Conservation (phyloP, 1,284 basidiomycete species). For the Papiliotrema terrestris region DNA sequence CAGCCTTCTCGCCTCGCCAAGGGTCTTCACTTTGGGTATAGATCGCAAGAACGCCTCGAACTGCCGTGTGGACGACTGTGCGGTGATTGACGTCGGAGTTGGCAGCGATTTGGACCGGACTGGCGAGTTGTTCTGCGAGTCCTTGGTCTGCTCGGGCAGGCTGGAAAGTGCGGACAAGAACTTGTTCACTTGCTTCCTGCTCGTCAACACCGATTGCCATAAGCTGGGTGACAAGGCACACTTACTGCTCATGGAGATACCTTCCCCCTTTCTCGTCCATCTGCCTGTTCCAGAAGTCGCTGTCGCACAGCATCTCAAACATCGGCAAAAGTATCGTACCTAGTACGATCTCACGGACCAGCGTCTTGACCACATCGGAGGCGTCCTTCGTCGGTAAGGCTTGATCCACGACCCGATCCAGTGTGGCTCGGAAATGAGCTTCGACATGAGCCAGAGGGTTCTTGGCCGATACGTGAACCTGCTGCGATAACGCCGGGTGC, state of each 20-base stretch:
- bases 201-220: not conserved
- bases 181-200: slow-evolving; percentile 52
- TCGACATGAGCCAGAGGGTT: slow-evolving; percentile 86
- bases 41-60: slow-evolving; percentile 86
- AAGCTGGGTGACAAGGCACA: not conserved
- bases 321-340: slow-evolving; percentile 79
- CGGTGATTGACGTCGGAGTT: slow-evolving; percentile 25
- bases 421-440: slow-evolving; percentile 67
- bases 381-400: slow-evolving; percentile 73
- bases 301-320: slow-evolving; percentile 87
- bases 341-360: slow-evolving; percentile 76
- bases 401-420: slow-evolving; percentile 66
- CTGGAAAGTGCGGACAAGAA: slow-evolving; percentile 53
- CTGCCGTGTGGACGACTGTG: slow-evolving; percentile 55
- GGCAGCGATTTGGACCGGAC: slow-evolving; percentile 2
- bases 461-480: slow-evolving; percentile 77
- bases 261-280: slow-evolving; percentile 64
- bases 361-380: slow-evolving; percentile 67
- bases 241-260: slow-evolving; percentile 42
- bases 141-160: slow-evolving; percentile 19
- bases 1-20: slow-evolving; percentile 81
- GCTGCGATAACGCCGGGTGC: slow-evolving; percentile 78
- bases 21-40: slow-evolving; percentile 72
- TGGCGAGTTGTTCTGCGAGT: not conserved
- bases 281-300: slow-evolving; percentile 92